phyloP scores from a whole-genome alignment of 129 eudicot genomes.

The Glebionis coronaria region DNA sequence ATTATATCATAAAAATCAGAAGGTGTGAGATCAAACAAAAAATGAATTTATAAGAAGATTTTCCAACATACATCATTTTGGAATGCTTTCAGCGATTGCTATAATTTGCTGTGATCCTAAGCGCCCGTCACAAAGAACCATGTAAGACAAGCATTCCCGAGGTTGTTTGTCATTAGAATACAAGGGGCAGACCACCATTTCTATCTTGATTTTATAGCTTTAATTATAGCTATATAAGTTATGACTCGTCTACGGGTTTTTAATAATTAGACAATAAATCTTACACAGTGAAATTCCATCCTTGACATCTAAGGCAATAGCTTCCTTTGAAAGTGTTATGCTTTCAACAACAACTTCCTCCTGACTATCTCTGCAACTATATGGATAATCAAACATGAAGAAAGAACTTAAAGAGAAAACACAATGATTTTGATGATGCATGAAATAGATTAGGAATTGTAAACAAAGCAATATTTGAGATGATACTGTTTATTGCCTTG shows the following conservation, averaged over 20 bases:
- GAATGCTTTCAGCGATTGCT: no score
- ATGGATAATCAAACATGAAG: constrained; percentile 10
- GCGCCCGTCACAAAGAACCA: constrained; percentile 90
- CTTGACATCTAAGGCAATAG: constrained; percentile 78
- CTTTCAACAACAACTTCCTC: constrained; percentile 77
- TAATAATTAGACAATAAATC: no score
- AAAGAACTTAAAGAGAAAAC: background rate
- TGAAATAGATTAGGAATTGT: no score
- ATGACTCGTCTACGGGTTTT: no score
- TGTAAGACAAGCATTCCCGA: no score
- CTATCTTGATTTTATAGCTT: no score
- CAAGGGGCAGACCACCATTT: constrained; percentile 14
- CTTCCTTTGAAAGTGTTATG: no score
- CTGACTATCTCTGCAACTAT: constrained; percentile 70
- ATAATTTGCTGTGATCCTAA: constrained; percentile 86
- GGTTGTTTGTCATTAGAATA: constrained; percentile 53
- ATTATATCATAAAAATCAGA: constrained; percentile 24
- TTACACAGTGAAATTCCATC: constrained; percentile 98
- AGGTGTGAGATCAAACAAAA: background rate
- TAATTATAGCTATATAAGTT: no score
- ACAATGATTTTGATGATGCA: no score
- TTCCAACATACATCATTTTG: no score
- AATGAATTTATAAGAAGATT: constrained; percentile 5
- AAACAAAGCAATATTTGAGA: background rate
- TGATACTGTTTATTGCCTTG: constrained; percentile 51